A percentile compares a stretch with the other conserved stretches of the same genome.
Evolutionary conservation across 345 rosid genomes (phyloP).

Genomic region (Murraya koenigii): DNA sequence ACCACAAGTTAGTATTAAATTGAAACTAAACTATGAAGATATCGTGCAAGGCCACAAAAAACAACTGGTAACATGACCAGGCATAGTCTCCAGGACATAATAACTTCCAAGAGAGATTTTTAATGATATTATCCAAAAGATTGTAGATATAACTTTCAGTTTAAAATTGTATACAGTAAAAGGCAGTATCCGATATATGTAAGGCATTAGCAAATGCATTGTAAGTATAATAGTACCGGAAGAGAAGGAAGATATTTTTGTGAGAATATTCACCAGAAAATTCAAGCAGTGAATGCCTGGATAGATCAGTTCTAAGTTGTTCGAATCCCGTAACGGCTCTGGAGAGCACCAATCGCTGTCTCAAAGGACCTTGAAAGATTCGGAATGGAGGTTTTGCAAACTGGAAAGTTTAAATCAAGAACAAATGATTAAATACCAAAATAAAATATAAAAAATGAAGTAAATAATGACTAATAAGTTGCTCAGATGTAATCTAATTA

Average conservation of each 20-base stretch:
- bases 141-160: too few species aligned
- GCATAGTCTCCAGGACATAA: too few species aligned
- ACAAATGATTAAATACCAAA: background rate
- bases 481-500: background rate
- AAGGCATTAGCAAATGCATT: background rate
- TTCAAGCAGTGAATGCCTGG: background rate
- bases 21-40: too few species aligned
- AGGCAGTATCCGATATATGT: too few species aligned
- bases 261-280: background rate
- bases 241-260: background rate
- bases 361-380: slow-evolving; percentile 46
- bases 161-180: background rate
- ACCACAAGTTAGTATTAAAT: slow-evolving; percentile 16
- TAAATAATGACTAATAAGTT: background rate
- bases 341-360: slow-evolving; percentile 36
- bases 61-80: too few species aligned
- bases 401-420: slow-evolving; percentile 24
- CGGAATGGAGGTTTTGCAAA: slow-evolving; percentile 46
- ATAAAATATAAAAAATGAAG: background rate
- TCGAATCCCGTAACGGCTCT: slow-evolving; percentile 35
- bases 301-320: slow-evolving; percentile 17
- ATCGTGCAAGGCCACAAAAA: too few species aligned
- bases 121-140: too few species aligned
- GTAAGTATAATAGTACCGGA: background rate
- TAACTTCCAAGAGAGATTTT: too few species aligned